Evolutionary conservation across 495 filamentous ascomycete species (phyloP), one percentile per base, ranked within the genome.

Genomic region (Saxophila tyrrhenica): DNA sequence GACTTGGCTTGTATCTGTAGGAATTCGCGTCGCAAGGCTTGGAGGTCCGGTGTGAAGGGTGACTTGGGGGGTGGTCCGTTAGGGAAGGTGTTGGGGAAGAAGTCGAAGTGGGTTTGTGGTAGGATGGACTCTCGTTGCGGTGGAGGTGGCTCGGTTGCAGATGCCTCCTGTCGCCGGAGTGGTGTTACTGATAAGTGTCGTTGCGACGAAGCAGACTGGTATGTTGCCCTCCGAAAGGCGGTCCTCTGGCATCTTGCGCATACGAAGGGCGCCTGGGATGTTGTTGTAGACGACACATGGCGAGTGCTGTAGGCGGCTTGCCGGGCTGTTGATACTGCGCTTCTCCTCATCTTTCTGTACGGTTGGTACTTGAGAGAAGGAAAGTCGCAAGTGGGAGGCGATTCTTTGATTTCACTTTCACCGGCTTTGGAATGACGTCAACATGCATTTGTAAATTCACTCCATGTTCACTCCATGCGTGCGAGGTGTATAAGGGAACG

Each of bases 31-130:
- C 84, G 84, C 20, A 98, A 80, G 41, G 75, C 75, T 17, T 69
- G 44, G 17, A 70, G 54, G 66, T 91, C 75, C 69, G 95, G 80
- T 0, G 71, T 61, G 76, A 98, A 98, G 50, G 80, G 78, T 0
- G 89, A 82, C 0, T 56, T 21, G 0, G 92, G 92, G 0, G 92
- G 92, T 0, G 89, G 84, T 32, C 92, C 92, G 0, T 59, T n/a
- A 13, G 91, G 81, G 16, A 96, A 75, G 15, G 88, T 88, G 13
- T 74, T 62, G 5, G 89, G 87, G 75, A 98, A 98, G 69, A 97
- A 81, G 41, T 82, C 78, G 78, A 96, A 97, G 76, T 88, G 73
- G 55, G 78, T 82, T 45, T 52, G 54, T 15, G 53, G 54, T 2
- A 21, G 0, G 17, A 48, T 25, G 45, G 20, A 5, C 20, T 48